phyloP scores from a whole-genome alignment of 2,329 filamentous ascomycete genomes.

The Fusarium sp. region DNA sequence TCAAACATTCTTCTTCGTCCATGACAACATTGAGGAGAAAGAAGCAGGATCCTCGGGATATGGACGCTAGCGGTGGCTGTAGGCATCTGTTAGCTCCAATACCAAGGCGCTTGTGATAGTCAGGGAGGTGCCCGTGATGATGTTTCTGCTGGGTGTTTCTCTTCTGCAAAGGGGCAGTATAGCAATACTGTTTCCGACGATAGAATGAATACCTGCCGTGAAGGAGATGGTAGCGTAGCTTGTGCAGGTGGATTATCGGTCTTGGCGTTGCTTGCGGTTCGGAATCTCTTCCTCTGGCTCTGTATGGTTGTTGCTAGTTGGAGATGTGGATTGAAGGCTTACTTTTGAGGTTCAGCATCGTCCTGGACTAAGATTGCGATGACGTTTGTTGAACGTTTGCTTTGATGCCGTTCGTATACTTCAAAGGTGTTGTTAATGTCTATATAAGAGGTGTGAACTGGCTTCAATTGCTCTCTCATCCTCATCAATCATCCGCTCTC shows the following conservation, averaged over 20 bases:
- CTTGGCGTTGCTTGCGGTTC: slow-evolving; percentile 22
- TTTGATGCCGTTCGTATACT: neutral
- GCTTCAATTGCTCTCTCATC: neutral
- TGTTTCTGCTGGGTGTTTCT: slow-evolving; percentile 3
- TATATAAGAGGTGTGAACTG: slow-evolving; percentile 27
- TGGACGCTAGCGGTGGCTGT: slow-evolving; percentile 29
- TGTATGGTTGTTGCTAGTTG: neutral
- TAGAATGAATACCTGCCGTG: slow-evolving; percentile 1
- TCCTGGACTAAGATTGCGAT: slow-evolving; percentile 16
- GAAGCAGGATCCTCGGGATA: slow-evolving; percentile 20
- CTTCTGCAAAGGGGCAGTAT: neutral
- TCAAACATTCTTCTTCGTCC: neutral
- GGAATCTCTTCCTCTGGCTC: neutral
- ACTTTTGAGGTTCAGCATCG: slow-evolving; percentile 6
- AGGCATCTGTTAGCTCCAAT: slow-evolving; percentile 15
- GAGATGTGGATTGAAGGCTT: slow-evolving; percentile 11
- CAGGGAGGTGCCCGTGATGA: slow-evolving; percentile 6
- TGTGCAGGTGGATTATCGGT: neutral
- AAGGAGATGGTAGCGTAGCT: slow-evolving; percentile 3
- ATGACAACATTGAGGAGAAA: neutral
- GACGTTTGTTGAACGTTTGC: slow-evolving; percentile 11
- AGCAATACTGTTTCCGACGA: slow-evolving; percentile 8
- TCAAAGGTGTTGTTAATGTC: neutral
- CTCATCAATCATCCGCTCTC: slow-evolving; percentile 10
- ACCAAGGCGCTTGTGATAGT: slow-evolving; percentile 26